Evolutionary conservation across 2,329 filamentous ascomycete species (phyloP).

Genomic region (Aspergillus alliaceus): DNA sequence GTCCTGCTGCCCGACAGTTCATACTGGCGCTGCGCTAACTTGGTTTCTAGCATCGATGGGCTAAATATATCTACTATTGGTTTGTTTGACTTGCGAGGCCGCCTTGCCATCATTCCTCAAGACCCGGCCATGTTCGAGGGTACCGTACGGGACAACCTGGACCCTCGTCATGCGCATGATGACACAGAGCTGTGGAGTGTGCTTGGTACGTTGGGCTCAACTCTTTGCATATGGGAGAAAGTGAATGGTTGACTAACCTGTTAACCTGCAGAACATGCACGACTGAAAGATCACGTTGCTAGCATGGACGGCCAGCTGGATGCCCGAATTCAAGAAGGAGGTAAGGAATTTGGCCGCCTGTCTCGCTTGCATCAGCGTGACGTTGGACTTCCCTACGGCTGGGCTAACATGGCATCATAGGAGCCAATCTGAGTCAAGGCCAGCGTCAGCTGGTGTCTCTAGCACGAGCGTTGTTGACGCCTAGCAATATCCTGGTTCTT

Average conservation of each 20-base stretch:
- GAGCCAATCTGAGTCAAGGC: slow-evolving; percentile 91
- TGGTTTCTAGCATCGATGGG: slow-evolving; percentile 67
- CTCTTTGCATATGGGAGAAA: slow-evolving; percentile 14
- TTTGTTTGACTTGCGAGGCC: slow-evolving; percentile 79
- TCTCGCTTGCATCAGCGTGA: slow-evolving; percentile 2
- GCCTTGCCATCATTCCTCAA: slow-evolving; percentile 95
- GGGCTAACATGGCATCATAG: slow-evolving; percentile 46
- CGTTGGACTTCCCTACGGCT: background rate
- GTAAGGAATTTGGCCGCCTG: slow-evolving; percentile 51
- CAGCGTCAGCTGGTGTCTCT: slow-evolving; percentile 93
- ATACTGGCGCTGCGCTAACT: slow-evolving; percentile 16
- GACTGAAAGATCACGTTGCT: slow-evolving; percentile 84
- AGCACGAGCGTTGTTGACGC: slow-evolving; percentile 88
- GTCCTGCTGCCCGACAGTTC: slow-evolving; percentile 13
- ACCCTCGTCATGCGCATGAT: slow-evolving; percentile 91
- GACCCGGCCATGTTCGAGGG: slow-evolving; percentile 96
- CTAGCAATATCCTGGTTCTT: slow-evolving; percentile 93
- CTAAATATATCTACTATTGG: slow-evolving; percentile 90
- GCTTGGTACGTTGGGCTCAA: slow-evolving; percentile 63
- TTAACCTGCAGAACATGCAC: slow-evolving; percentile 71
- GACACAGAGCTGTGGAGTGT: slow-evolving; percentile 98
- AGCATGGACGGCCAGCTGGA: slow-evolving; percentile 88
- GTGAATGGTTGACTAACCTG: slow-evolving; percentile 39
- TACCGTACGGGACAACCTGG: slow-evolving; percentile 89
- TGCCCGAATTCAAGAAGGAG: slow-evolving; percentile 89